phyloP scores from a whole-genome alignment of 495 filamentous ascomycete species.

The Tuber brumale region DNA sequence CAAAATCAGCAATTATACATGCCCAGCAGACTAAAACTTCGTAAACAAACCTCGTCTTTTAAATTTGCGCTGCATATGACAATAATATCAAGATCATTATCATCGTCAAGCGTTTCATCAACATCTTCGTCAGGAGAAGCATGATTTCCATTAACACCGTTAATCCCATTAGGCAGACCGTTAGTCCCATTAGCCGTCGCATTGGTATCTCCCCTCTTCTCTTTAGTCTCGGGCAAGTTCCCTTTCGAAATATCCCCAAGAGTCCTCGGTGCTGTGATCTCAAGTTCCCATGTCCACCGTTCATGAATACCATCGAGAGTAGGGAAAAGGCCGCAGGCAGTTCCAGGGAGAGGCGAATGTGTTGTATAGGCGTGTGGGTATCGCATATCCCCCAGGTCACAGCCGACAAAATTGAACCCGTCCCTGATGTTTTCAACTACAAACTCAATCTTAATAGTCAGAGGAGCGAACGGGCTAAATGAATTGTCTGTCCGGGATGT shows the following conservation, averaged over 20 bases:
- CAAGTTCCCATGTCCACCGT: conserved; percentile 79
- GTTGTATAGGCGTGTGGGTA: conserved; percentile 90
- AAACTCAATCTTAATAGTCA: conserved; percentile 66
- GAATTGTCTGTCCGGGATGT: conserved; percentile 40
- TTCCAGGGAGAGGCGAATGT: conserved; percentile 68
- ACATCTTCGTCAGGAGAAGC: conserved; percentile 40
- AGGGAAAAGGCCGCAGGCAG: conserved; percentile 78
- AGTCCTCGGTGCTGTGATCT: conserved; percentile 74
- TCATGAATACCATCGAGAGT: conserved; percentile 77
- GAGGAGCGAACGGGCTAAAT: conserved; percentile 50
- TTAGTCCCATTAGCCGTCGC: conserved; percentile 13
- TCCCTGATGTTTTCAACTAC: conserved; percentile 65
- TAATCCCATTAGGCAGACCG: conserved; percentile 20
- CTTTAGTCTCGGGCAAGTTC: conserved; percentile 31
- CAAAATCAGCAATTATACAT: conserved; percentile 33
- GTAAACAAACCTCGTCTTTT: conserved; percentile 59
- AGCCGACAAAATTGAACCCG: conserved; percentile 83
- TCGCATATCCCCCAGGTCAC: conserved; percentile 65
- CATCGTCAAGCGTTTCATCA: conserved; percentile 58
- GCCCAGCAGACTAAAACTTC: conserved; percentile 7
- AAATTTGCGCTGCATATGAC: conserved; percentile 86
- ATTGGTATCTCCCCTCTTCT: conserved; percentile 33
- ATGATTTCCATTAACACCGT: conserved; percentile 39
- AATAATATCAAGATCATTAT: conserved; percentile 75
- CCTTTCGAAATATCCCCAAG: conserved; percentile 71